These are phyloP conservation scores for Mesotaenium endlicherianum DNA, from an alignment of 139 green algal genomes.

Conservation along the genomic window DNA sequence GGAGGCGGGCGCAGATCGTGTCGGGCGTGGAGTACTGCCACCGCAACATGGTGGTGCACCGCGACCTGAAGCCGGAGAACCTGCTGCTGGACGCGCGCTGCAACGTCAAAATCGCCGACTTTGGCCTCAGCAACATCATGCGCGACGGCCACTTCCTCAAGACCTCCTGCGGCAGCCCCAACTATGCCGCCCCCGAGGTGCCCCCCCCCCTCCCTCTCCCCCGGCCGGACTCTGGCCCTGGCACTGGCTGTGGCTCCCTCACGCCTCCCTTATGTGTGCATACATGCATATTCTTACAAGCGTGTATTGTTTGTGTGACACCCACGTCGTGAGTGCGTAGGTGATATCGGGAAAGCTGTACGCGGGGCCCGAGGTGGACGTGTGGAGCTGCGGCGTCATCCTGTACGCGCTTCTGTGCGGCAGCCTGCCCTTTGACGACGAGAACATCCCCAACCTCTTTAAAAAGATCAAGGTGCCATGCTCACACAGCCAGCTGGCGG, in stretches of 20 bases:
- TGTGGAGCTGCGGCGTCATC: slow-evolving; percentile 98
- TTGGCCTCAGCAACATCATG: slow-evolving; percentile 98
- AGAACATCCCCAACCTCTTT: slow-evolving; percentile 99
- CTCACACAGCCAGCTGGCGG: too few relatives aligned
- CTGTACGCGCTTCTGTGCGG: slow-evolving; percentile 98
- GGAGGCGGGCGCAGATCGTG: slow-evolving; percentile 41
- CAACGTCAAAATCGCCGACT: slow-evolving; percentile 95
- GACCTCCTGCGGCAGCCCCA: slow-evolving; percentile 92
- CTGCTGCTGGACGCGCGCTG: slow-evolving; percentile 86
- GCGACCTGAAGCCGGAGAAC: slow-evolving; percentile 94
- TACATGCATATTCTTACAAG: too few relatives aligned
- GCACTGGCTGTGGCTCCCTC: too few relatives aligned
- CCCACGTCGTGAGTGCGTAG: slow-evolving; percentile 61
- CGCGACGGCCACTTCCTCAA: slow-evolving; percentile 98
- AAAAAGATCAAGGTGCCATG: slow-evolving; percentile 96
- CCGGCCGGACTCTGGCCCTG: too few relatives aligned
- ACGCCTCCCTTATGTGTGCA: not conserved
- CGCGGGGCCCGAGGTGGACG: slow-evolving; percentile 95
- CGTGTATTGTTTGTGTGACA: too few relatives aligned
- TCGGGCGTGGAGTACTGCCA: slow-evolving; percentile 96
- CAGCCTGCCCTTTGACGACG: slow-evolving; percentile 97
- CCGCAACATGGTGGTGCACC: slow-evolving; percentile 92
- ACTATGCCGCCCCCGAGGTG: slow-evolving; percentile 97
- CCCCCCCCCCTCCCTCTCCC: too few relatives aligned
- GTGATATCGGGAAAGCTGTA: slow-evolving; percentile 97